phyloP scores from a whole-genome alignment of 1,284 basidiomycete species.

The Tilletia caries region DNA sequence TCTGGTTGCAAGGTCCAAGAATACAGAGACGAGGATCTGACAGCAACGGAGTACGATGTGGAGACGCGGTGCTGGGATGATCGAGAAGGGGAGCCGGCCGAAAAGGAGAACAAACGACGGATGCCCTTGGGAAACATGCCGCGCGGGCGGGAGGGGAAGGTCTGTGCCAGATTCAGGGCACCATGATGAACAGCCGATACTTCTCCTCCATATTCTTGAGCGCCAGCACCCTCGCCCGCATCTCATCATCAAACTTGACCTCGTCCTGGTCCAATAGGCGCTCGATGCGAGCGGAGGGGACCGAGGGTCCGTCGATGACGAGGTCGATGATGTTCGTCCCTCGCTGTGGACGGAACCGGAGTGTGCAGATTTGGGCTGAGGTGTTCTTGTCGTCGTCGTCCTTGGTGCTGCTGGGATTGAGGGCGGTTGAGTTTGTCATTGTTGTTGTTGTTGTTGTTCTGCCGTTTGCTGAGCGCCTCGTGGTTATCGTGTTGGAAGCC shows the following conservation, averaged over 20 bases:
- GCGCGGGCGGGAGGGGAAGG: too few species aligned
- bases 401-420: not conserved
- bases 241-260: not conserved
- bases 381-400: not conserved
- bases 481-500: not conserved
- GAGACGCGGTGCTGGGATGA: too few species aligned
- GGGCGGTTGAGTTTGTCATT: not conserved
- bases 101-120: not conserved
- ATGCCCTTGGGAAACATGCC: not conserved
- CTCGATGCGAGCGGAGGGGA: not conserved
- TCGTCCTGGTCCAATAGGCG: constrained; percentile 1
- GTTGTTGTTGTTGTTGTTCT: not conserved
- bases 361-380: not conserved
- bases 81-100: too few species aligned
- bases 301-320: not conserved
- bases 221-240: constrained; percentile 5
- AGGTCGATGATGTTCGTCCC: not conserved
- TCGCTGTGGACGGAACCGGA: constrained; percentile 5
- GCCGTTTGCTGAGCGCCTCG: not conserved
- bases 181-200: constrained; percentile 5
- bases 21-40: too few species aligned
- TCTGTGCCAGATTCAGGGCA: too few species aligned
- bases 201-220: not conserved
- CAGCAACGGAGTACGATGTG: too few species aligned
- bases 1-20: too few species aligned